Conservation (phyloP, 2,329 filamentous ascomycete genomes). For the Colletotrichum sp. region DNA sequence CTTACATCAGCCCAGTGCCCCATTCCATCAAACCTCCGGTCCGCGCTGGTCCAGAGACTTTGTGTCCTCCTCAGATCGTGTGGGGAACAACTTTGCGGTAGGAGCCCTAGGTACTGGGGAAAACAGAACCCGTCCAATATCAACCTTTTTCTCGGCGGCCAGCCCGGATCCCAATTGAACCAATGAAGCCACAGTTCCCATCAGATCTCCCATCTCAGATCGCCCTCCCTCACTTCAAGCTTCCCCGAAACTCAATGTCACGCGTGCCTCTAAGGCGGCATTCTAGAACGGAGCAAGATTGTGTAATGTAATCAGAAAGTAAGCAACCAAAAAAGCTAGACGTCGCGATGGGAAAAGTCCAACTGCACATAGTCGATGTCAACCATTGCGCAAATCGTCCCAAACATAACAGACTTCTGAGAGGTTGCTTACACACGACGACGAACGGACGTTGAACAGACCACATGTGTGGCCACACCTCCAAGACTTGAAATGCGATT, state of each 20-base stretch:
- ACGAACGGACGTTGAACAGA: background rate
- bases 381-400: background rate
- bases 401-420: background rate
- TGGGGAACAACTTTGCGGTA: background rate
- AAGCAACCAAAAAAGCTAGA: background rate
- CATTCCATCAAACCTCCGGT: background rate
- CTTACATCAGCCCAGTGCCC: background rate
- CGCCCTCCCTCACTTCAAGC: background rate
- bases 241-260: background rate
- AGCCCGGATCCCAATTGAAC: background rate
- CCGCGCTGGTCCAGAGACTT: background rate
- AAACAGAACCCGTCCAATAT: background rate
- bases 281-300: background rate
- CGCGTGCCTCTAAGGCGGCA: background rate
- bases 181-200: background rate
- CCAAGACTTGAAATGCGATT: too few species aligned
- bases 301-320: background rate
- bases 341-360: rapidly evolving
- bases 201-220: background rate
- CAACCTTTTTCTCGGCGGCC: background rate
- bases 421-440: background rate
- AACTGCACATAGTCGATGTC: background rate
- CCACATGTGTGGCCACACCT: background rate
- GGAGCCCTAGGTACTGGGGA: rapidly evolving
- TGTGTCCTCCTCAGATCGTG: background rate